Evolutionary conservation across 768 basidiomycete genomes (phyloP).

Genomic region (Mrakia frigida): DNA sequence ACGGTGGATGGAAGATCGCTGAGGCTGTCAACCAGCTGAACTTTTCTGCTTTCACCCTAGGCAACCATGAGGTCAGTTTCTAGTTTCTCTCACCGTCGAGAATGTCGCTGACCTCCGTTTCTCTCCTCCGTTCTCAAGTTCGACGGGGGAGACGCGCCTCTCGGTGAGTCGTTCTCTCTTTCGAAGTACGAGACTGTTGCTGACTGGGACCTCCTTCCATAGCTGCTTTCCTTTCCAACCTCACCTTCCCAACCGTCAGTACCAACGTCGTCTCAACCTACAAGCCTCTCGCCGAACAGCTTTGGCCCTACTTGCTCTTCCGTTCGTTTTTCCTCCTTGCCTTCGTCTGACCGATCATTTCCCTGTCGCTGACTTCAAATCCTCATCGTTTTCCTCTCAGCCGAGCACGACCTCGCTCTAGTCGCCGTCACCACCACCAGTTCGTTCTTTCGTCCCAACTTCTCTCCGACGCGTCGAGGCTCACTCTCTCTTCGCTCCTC

Average conservation of each 20-base stretch:
- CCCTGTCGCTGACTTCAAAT: too few species aligned
- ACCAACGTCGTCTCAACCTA: conserved; percentile 47
- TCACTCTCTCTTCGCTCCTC: not conserved
- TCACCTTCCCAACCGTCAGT: conserved; percentile 51
- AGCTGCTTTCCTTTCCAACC: conserved; percentile 39
- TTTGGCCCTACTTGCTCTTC: conserved; percentile 49
- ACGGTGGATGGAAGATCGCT: conserved; percentile 51
- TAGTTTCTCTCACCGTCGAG: too few species aligned
- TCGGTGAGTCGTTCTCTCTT: not conserved
- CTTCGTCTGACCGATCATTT: too few species aligned
- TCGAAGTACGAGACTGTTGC: not conserved
- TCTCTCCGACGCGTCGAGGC: not conserved
- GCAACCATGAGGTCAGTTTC: conserved; percentile 41
- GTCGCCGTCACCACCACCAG: conserved; percentile 50
- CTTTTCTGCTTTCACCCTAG: conserved; percentile 34
- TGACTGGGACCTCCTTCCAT: conserved; percentile 36
- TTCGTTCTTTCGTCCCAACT: not conserved
- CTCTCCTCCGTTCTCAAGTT: conserved; percentile 38
- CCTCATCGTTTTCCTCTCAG: not conserved
- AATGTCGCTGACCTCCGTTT: too few species aligned
- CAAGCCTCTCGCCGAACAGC: conserved; percentile 39
- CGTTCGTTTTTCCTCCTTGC: conserved; percentile 30
- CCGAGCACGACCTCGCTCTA: conserved; percentile 47
- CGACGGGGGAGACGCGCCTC: conserved; percentile 48
- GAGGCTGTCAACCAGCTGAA: conserved; percentile 29